A percentile compares a stretch with the other conserved stretches of the same genome.
phyloP scores from a whole-genome alignment of 2,329 filamentous ascomycete species.

The Xylariaceae sp. region DNA sequence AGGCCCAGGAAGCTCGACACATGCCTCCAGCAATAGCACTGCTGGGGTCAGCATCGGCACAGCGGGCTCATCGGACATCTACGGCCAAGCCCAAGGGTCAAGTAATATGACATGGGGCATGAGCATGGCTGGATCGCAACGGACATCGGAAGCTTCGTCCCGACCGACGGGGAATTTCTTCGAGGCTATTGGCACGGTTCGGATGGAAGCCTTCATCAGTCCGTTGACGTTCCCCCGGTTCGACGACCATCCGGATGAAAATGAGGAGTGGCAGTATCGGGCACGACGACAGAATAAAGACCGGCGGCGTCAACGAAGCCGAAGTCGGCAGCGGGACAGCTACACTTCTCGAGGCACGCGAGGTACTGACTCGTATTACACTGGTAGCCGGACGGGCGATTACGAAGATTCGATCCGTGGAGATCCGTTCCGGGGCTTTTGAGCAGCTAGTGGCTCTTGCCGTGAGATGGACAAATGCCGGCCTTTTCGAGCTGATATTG shows the following conservation, averaged over 20 bases:
- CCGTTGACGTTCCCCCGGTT: conserved; percentile 50
- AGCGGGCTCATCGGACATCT: conserved; percentile 57
- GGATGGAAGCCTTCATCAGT: conserved; percentile 95
- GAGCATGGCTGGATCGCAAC: conserved; percentile 42
- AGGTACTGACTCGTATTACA: conserved; percentile 46
- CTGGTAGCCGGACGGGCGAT: conserved; percentile 42
- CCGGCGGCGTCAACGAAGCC: conserved; percentile 47
- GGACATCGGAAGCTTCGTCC: conserved; percentile 55
- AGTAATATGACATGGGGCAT: conserved; percentile 43
- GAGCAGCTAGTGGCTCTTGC: conserved; percentile 11
- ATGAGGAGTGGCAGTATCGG: conserved; percentile 46
- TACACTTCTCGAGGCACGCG: conserved; percentile 44
- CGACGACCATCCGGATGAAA: conserved; percentile 45
- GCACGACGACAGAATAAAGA: conserved; percentile 54
- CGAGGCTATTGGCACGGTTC: conserved; percentile 82
- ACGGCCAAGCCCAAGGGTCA: conserved; percentile 48
- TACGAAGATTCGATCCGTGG: conserved; percentile 58
- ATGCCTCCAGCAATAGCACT: conserved; percentile 53
- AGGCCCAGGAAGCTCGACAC: conserved; percentile 43
- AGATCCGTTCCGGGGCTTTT: conserved; percentile 62
- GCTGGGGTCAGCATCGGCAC: conserved; percentile 56
- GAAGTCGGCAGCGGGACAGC: conserved; percentile 52
- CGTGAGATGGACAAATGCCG: not conserved
- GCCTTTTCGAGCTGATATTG: not conserved
- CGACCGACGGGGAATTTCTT: conserved; percentile 62